These are phyloP conservation scores for Colletotrichum sp. DNA, from an alignment of 2,329 filamentous ascomycete species.

Conservation along the genomic window DNA sequence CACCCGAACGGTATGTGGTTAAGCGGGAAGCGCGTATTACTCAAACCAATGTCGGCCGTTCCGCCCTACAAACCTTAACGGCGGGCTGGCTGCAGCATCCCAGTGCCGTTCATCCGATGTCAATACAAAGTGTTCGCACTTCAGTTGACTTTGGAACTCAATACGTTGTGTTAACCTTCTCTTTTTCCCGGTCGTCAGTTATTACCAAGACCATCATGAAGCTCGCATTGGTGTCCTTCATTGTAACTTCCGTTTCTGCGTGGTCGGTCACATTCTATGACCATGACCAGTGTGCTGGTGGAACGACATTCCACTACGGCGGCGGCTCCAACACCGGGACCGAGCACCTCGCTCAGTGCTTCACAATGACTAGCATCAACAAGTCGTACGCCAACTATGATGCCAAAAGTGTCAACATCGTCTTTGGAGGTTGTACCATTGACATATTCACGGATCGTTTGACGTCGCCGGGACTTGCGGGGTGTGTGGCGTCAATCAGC, in stretches of 20 bases:
- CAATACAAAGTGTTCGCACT: background rate
- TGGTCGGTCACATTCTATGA: background rate
- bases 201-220: background rate
- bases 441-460: background rate
- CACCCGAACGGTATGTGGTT: background rate
- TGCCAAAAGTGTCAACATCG: background rate
- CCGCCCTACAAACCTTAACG: background rate
- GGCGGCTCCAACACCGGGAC: background rate
- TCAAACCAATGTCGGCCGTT: background rate
- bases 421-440: background rate
- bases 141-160: background rate
- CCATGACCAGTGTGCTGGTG: background rate
- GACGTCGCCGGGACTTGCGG: background rate
- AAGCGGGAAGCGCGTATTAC: background rate
- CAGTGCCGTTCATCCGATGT: background rate
- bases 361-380: background rate
- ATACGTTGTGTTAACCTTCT: background rate
- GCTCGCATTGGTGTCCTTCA: background rate
- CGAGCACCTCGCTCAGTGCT: background rate
- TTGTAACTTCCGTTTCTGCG: background rate
- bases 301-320: background rate
- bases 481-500: background rate
- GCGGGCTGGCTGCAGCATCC: background rate
- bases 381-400: background rate
- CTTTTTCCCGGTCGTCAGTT: background rate